phyloP scores from a whole-genome alignment of 2,329 filamentous ascomycete species.

The Aspergillus felis region DNA sequence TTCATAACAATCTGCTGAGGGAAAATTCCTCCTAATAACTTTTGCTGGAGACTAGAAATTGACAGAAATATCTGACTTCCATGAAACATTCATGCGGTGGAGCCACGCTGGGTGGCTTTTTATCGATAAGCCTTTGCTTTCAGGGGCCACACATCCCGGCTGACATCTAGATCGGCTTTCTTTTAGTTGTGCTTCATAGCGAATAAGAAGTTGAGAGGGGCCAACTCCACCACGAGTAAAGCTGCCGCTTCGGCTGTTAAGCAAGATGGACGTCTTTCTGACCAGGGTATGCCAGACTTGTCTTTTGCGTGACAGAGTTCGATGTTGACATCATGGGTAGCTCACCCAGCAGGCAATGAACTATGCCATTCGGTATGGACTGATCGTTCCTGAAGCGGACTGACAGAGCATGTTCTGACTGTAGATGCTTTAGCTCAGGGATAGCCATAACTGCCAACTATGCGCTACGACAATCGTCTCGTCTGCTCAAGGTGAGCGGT shows the following conservation, averaged over 20 bases:
- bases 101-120: slow-evolving; percentile 15
- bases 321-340: slow-evolving; percentile 34
- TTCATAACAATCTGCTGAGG: neutral
- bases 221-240: neutral
- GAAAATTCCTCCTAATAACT: neutral
- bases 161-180: neutral
- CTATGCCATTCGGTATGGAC: slow-evolving; percentile 69
- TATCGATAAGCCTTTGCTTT: slow-evolving; percentile 19
- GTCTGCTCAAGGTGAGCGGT: slow-evolving; percentile 61
- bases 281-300: slow-evolving; percentile 48
- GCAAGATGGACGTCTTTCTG: slow-evolving; percentile 68
- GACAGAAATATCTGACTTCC: neutral
- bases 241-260: neutral
- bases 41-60: neutral
- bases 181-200: neutral
- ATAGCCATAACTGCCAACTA: slow-evolving; percentile 81
- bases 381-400: neutral
- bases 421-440: slow-evolving; percentile 54
- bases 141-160: neutral
- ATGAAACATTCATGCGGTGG: neutral
- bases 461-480: slow-evolving; percentile 76
- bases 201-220: neutral
- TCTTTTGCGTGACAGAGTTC: slow-evolving; percentile 10
- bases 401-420: slow-evolving; percentile 6
- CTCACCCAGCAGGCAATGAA: slow-evolving; percentile 78